Evolutionary conservation across 345 rosid species (phyloP).

Genomic region (Dipteronia dyeriana): DNA sequence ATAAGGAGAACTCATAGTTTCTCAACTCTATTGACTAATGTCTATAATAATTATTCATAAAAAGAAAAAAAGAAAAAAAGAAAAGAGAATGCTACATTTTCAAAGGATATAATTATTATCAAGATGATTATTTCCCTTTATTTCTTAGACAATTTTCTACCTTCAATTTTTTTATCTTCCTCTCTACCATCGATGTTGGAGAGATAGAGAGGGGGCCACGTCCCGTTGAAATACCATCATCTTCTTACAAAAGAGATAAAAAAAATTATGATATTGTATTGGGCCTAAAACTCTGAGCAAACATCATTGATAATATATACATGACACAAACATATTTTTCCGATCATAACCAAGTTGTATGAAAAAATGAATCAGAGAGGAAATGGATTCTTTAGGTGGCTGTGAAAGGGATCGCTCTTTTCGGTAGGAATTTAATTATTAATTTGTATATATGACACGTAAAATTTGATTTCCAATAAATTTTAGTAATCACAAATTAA

Average conservation of each 20-base stretch:
- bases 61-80: not conserved
- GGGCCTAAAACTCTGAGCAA: slow-evolving; percentile 20
- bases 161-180: no score
- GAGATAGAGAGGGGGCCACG: not conserved
- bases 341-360: no score
- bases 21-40: not conserved
- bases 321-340: no score
- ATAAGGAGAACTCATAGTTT: no score
- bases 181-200: not conserved
- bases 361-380: no score
- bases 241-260: not conserved
- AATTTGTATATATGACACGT: no score
- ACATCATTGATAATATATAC: no score
- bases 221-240: slow-evolving; percentile 5
- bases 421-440: no score
- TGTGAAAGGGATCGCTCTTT: no score
- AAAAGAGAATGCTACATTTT: not conserved
- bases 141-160: not conserved
- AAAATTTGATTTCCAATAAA: no score
- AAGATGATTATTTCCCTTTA: not conserved
- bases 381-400: no score
- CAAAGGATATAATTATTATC: slow-evolving; percentile 9
- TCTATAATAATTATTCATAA: not conserved
- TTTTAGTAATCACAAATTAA: no score
- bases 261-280: not conserved